A percentile compares a stretch with the other conserved stretches of the same genome.
phyloP scores from a whole-genome alignment of 768 basidiomycete species.

The Termitomyces heimii region DNA sequence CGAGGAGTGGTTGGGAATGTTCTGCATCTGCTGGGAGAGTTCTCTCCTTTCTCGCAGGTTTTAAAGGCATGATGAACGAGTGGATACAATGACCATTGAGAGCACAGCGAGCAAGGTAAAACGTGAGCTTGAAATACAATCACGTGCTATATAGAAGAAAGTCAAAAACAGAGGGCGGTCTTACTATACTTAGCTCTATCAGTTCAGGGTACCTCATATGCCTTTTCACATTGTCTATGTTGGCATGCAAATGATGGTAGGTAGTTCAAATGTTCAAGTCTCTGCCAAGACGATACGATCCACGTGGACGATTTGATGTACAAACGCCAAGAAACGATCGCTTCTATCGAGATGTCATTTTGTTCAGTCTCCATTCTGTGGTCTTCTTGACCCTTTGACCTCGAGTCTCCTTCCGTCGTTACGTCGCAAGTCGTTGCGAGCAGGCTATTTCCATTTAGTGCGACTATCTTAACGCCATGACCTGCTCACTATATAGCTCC shows the following conservation, averaged over 20 bases:
- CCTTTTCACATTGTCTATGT: neutral
- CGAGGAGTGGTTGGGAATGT: constrained; percentile 55
- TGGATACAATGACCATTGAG: constrained; percentile 11
- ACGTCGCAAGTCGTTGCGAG: neutral
- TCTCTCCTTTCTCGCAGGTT: constrained; percentile 23
- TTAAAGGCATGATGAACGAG: constrained; percentile 18
- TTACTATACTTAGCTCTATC: neutral
- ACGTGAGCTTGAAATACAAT: no score
- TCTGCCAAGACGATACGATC: neutral
- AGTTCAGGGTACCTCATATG: neutral
- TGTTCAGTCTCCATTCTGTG: neutral
- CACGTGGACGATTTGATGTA: neutral
- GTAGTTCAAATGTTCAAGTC: neutral
- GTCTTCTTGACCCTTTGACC: neutral
- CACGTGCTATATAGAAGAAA: neutral
- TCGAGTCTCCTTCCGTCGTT: neutral
- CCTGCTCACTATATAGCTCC: constrained; percentile 13
- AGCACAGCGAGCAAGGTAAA: no score
- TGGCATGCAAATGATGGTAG: neutral
- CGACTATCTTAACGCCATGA: neutral
- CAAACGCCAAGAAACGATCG: neutral
- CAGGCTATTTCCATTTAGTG: neutral
- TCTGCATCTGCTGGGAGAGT: constrained; percentile 26
- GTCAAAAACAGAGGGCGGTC: neutral
- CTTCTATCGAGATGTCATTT: neutral